Evolutionary conservation across 2,329 filamentous ascomycete genomes (phyloP), one percentile per base, ranked within the genome.

Genomic region (Dactylellina drechsleri): DNA sequence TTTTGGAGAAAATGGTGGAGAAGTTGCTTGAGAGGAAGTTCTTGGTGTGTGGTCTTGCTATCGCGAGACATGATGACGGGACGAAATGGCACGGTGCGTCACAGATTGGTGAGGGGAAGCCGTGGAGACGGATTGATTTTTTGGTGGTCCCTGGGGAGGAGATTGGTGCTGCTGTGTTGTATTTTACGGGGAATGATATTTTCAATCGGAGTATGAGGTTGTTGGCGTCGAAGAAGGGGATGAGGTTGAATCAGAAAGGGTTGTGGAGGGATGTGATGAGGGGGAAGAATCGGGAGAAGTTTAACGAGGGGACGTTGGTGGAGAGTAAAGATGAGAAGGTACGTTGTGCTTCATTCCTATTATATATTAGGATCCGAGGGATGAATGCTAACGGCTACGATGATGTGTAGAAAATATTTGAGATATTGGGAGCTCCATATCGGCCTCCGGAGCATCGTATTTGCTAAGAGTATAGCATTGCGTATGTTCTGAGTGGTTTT

Each of bases 181-280:
- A 97, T 80, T 98, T 97, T 80, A 97, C 94, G 0, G 94, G 94
- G 0, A 95, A 97, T 78, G 93, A 97, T 80, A 90, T 97, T 40
- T 97, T 97, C 83, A 97, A 97, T 81, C 85, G 93, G 15, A 96
- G 92, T 80, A 87, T 97, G 81, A 84, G 94, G 77, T 82, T 96
- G 15, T 81, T 97, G 77, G 92, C 93, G 13, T 87, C 88, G 45
- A 92, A 88, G 82, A 95, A 92, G 82, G 87, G 88, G 0, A 93
- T 96, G 92, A 84, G 91, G 59, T 81, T 98, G 65, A 97, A 97
- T 78, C 93, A 97, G 82, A 85, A 87, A 31, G 94, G 93, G 0
- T 81, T 98, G 66, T 97, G 90, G 79, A 87, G 85, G 78, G 87
- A 92, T 81, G 89, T 92, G 1, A 84, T 91, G 81, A 84, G 89